A percentile compares a stretch with the other conserved stretches of the same genome.
These are phyloP conservation scores for Dictyostelium intermedium DNA, from an alignment of 78 protist species.

Conservation along the genomic window DNA sequence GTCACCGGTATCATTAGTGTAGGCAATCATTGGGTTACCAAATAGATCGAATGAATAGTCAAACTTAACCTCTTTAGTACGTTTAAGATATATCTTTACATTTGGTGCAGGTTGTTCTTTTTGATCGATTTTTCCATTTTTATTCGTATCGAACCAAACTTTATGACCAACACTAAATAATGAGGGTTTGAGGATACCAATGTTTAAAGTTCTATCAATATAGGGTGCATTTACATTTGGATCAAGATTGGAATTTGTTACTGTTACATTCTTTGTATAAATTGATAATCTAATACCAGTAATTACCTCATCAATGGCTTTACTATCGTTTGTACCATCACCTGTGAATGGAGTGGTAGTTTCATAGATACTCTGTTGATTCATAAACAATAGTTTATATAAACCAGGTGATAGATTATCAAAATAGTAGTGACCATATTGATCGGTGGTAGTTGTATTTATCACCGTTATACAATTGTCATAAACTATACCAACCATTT, in stretches of 20 bases:
- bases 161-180: constrained; percentile 7
- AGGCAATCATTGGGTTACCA: constrained; percentile 8
- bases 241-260: neutral
- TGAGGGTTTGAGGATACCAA: neutral
- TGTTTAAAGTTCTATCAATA: neutral
- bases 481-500: neutral
- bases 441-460: neutral
- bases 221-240: neutral
- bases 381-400: neutral
- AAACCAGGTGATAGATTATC: constrained; percentile 1
- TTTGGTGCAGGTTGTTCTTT: constrained; percentile 2
- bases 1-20: constrained; percentile 8
- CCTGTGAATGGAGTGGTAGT: neutral
- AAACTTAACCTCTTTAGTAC: neutral
- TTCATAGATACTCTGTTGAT: neutral
- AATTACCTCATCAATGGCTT: neutral
- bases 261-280: neutral
- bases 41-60: neutral
- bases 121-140: constrained; percentile 7
- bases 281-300: neutral
- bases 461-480: neutral
- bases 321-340: constrained; percentile 45
- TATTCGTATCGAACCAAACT: constrained; percentile 45
- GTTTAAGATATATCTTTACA: neutral
- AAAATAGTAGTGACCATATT: constrained; percentile 22